Base-by-base conservation (phyloP, 1,284 basidiomycete species). In the Leccinum fallax region DNA sequence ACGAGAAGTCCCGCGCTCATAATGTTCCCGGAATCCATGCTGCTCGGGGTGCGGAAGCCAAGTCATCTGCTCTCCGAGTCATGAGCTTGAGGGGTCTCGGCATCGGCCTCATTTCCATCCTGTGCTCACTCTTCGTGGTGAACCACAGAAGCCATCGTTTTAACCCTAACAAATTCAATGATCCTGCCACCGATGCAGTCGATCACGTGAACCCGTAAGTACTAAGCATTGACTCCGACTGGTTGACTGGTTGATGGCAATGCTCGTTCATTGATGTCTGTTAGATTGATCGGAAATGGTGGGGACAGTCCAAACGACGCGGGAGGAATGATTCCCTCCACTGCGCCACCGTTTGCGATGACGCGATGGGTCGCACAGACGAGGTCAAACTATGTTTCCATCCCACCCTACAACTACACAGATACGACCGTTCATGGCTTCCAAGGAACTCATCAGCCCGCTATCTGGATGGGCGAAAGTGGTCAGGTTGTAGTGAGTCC, bases 401-500 rank as follows among this genome's bases (percentile, higher is more conserved):
- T 87, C 58, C 89, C 88, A 4, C 89, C 92, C 0, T 94, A 92
- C 72, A 93, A 93, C 72, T 83, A 86, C 73, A 89, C 88, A 0
- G 84, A 83, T 63, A 78, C 76, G 2, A 73, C 72, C 6, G 83
- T 93, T 2, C 86, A 91, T 68, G 92, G 92, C 0, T 92, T 93
- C 67, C 85, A 89, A 61, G 89, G 84, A 11, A 93, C 92, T 0
- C 87, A 92, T 62, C 92, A 94, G 69, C 93, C 93, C 0, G 93
- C 93, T 0, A 93, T 94, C 52, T 94, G 93, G 93, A 94, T 95
- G 92, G 93, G 92, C 36, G 91, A 93, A 71, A 90, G 87, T 64
- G 92, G 85, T 0, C 85, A 84, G 30, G 83, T 85, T 5, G 79
- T 85, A 15, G 77, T 95, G 28, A 82, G 83, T 11, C 87, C 89